These are phyloP conservation scores for Acacia pycnantha DNA, from an alignment of 331 rosid species.

Conservation along the genomic window DNA sequence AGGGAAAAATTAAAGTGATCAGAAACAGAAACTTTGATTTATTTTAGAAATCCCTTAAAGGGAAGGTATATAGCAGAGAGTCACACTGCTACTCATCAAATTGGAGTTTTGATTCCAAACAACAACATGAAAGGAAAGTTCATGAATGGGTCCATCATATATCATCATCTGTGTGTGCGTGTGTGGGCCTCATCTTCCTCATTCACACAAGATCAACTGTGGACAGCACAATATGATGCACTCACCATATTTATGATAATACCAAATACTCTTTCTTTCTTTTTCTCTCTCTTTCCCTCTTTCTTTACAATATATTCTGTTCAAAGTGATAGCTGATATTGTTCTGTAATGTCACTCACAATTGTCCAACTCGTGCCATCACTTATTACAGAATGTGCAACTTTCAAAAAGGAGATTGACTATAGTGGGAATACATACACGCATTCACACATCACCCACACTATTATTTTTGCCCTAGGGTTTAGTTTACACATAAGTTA, in stretches of 20 bases:
- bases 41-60: slow-evolving; percentile 27
- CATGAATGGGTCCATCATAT: slow-evolving; percentile 39
- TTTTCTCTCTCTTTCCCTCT: background rate
- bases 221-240: slow-evolving; percentile 52
- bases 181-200: slow-evolving; percentile 50
- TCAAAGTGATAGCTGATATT: slow-evolving; percentile 53
- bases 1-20: background rate
- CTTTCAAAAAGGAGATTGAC: slow-evolving; percentile 29
- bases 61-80: slow-evolving; percentile 11
- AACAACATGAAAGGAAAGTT: background rate
- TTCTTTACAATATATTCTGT: slow-evolving; percentile 34
- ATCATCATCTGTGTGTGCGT: background rate
- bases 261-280: slow-evolving; percentile 24
- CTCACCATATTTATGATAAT: slow-evolving; percentile 45
- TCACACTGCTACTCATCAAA: slow-evolving; percentile 24
- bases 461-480: background rate
- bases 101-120: slow-evolving; percentile 35
- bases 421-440: background rate
- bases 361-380: slow-evolving; percentile 47
- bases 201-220: slow-evolving; percentile 41
- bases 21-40: slow-evolving; percentile 22
- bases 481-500: slow-evolving; percentile 22
- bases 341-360: slow-evolving; percentile 61
- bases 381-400: slow-evolving; percentile 31
- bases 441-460: background rate